Percentiles rank a stretch among this genome's conserved stretches.
Conservation (phyloP, 208 protist genomes). For the Trypanosoma scelopori region DNA sequence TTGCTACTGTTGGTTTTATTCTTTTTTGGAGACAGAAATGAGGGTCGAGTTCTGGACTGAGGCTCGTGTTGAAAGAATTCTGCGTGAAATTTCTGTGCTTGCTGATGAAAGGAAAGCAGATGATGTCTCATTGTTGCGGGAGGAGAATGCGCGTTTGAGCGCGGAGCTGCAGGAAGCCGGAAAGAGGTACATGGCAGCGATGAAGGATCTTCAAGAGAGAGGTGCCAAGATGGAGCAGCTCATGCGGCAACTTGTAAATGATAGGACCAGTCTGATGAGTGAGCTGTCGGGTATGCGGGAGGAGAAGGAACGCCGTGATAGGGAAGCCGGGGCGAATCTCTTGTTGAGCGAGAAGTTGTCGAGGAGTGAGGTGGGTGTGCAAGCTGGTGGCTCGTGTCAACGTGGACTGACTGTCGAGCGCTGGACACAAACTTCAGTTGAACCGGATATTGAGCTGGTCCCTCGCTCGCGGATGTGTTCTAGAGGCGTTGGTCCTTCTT, state of each 20-base stretch:
- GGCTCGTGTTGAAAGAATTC: too few species aligned
- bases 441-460: not conserved
- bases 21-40: too few species aligned
- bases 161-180: not conserved
- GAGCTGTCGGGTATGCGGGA: slow-evolving; percentile 2
- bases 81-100: too few species aligned
- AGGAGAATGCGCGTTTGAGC: slow-evolving; percentile 4
- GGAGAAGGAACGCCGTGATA: not conserved
- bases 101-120: too few species aligned
- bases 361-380: not conserved
- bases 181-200: slow-evolving; percentile 1
- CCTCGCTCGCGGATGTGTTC: not conserved
- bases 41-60: too few species aligned
- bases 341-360: not conserved
- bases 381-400: not conserved
- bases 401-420: not conserved
- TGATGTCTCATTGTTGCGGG: too few species aligned
- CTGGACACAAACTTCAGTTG: not conserved
- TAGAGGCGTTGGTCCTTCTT: not conserved
- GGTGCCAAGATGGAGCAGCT: slow-evolving; percentile 21
- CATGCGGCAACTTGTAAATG: slow-evolving; percentile 22
- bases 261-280: slow-evolving; percentile 12
- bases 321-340: not conserved
- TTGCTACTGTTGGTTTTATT: too few species aligned
- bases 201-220: slow-evolving; percentile 12